Base-by-base conservation (phyloP, 1,284 basidiomycete genomes). In the Somion occarium region DNA sequence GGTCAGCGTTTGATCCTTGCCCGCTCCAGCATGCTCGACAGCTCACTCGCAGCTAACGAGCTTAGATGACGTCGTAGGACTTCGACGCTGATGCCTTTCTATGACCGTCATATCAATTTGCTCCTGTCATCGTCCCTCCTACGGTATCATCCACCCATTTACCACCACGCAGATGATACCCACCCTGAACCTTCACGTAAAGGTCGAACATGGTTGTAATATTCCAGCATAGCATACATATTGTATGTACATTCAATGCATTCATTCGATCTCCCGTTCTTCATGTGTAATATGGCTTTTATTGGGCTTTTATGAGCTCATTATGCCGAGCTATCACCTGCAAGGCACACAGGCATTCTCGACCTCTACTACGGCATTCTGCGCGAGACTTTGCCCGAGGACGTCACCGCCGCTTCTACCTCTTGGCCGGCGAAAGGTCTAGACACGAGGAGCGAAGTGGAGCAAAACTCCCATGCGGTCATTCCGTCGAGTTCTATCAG, bases 361-460 rank as follows among this genome's bases (percentile, higher is more conserved):
- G 42, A 43, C 5, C 42, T 22, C 24, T 43, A 13, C 23, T 13
- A 13, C 42, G 42, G 42, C 42, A 43, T 43, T 23, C 11, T 22
- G 42, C 42, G 42, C 20, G 42, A 43, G 24, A 22, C 30, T 23
- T 23, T 43, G 23, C 23, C 18, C 24, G 42, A 23, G 42, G 23
- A 43, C 42, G 42, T 43, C 42, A 43, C 42, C 42, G 15, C 23
- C 13, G 42, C 23, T 5, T 43, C 42, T 3, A 34, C 5, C 42
- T 43, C 20, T 43, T 24, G 42, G 22, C 19, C 42, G 42, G 42
- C 42, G 5, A 23, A 22, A 22, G 42, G 19, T 43, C 42, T 43
- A 43, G 42, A 43, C 42, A 43, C 24, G 42, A 19, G 42, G 42
- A 43, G 42, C 42, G 13, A 34, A 23, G 42, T 43, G 42, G 42